A percentile compares a stretch with the other conserved stretches of the same genome.
These are phyloP conservation scores for Caryopteris hybrid DNA, from an alignment of 305 asterid species.

Conservation along the genomic window DNA sequence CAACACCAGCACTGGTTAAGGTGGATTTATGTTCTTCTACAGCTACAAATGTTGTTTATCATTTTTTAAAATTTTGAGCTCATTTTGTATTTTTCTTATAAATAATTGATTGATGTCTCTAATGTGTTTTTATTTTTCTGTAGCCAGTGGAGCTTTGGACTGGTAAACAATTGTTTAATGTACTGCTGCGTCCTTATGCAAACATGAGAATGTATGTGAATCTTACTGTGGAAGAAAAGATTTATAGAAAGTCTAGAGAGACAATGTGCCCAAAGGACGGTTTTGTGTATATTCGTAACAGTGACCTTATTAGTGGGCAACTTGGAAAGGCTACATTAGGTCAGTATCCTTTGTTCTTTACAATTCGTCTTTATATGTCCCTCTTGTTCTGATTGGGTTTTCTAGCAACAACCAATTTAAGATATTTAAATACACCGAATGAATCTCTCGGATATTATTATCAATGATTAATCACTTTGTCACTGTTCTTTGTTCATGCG, in stretches of 20 bases:
- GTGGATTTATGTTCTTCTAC: slow-evolving; percentile 28
- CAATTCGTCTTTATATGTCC: too few relatives aligned
- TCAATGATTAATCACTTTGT: too few relatives aligned
- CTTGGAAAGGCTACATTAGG: slow-evolving; percentile 98
- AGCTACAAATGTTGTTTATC: too few relatives aligned
- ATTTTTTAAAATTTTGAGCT: background rate
- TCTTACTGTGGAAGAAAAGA: slow-evolving; percentile 80
- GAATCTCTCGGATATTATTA: too few relatives aligned
- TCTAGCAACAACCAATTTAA: too few relatives aligned
- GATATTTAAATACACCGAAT: too few relatives aligned
- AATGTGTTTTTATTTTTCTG: slow-evolving; percentile 15
- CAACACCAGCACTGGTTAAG: slow-evolving; percentile 84
- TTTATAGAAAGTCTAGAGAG: slow-evolving; percentile 46
- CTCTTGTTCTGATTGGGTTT: too few relatives aligned
- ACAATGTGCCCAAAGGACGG: slow-evolving; percentile 89
- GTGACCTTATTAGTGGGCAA: slow-evolving; percentile 91
- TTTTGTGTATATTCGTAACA: slow-evolving; percentile 81
- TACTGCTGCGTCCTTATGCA: slow-evolving; percentile 76
- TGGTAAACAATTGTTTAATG: slow-evolving; percentile 82
- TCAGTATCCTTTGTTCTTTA: slow-evolving; percentile 27
- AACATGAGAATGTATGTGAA: slow-evolving; percentile 74
- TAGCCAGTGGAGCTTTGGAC: slow-evolving; percentile 99
- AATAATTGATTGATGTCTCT: background rate
- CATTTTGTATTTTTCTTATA: background rate
- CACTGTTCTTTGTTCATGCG: too few relatives aligned